phyloP scores from a whole-genome alignment of 31 red algal species.

The Asparagopsis taxiformis region DNA sequence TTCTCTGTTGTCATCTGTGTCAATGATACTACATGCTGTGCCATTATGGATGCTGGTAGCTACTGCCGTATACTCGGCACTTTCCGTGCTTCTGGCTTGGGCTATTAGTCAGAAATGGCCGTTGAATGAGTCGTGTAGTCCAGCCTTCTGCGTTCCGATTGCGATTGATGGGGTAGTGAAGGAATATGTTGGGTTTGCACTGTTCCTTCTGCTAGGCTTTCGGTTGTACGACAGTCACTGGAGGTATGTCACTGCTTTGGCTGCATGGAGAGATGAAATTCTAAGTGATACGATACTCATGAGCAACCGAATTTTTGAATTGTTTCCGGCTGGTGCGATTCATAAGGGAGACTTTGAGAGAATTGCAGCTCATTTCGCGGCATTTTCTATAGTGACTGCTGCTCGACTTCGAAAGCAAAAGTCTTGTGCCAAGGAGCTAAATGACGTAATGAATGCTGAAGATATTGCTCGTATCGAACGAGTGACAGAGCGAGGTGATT shows the following conservation, averaged over 20 bases:
- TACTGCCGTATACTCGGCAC: not conserved
- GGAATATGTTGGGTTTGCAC: conserved; percentile 60
- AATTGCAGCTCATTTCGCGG: conserved; percentile 35
- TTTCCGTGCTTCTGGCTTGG: not conserved
- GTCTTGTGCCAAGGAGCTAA: conserved; percentile 14
- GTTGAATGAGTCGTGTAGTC: not conserved
- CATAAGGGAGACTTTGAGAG: conserved; percentile 34
- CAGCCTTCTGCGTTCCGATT: conserved; percentile 28
- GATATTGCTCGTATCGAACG: conserved; percentile 12
- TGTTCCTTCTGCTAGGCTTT: conserved; percentile 57
- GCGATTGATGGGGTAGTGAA: conserved; percentile 25
- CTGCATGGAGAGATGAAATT: conserved; percentile 15
- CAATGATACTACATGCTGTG: not conserved
- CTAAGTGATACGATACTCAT: not conserved
- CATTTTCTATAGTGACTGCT: conserved; percentile 12
- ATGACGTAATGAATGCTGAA: conserved; percentile 21
- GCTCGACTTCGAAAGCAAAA: conserved; percentile 8
- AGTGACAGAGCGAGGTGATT: conserved; percentile 17
- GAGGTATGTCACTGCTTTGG: conserved; percentile 12
- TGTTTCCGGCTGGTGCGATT: not conserved
- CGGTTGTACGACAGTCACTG: conserved; percentile 41
- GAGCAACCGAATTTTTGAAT: conserved; percentile 18
- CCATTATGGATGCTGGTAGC: not conserved
- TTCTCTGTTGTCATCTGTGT: not conserved
- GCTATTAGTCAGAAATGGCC: not conserved